Evolutionary conservation across 768 basidiomycete genomes (phyloP).

Genomic region (Rhodotorula babjevae): DNA sequence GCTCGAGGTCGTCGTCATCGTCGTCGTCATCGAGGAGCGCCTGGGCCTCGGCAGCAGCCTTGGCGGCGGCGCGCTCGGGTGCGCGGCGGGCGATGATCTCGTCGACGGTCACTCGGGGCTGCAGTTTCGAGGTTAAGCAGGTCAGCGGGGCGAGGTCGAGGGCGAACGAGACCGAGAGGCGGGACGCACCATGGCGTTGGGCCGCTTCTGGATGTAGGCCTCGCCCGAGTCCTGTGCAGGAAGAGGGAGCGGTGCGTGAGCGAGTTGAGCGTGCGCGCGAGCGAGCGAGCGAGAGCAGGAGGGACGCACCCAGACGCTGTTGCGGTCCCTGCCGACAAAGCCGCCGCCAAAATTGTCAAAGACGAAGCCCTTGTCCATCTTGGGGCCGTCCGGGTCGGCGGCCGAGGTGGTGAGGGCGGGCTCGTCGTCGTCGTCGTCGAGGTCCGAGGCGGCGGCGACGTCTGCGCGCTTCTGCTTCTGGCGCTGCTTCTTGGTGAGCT

Average conservation of each 20-base stretch:
- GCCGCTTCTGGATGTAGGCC: constrained; percentile 29
- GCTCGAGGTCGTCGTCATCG: constrained; percentile 10
- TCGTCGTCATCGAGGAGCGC: constrained; percentile 24
- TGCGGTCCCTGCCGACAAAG: constrained; percentile 28
- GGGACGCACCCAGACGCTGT: constrained; percentile 39
- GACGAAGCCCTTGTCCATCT: constrained; percentile 34
- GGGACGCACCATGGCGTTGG: constrained; percentile 30
- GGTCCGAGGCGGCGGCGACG: background rate
- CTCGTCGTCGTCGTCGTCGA: constrained; percentile 6
- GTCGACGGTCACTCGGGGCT: constrained; percentile 39
- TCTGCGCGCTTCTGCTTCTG: constrained; percentile 16
- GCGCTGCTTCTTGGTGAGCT: constrained; percentile 8
- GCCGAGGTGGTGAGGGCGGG: background rate
- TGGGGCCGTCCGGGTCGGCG: constrained; percentile 1
- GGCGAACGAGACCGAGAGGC: background rate
- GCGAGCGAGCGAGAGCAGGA: too few species aligned
- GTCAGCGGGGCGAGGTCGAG: background rate
- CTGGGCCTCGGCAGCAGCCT: constrained; percentile 1
- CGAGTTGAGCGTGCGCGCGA: background rate
- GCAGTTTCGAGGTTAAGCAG: background rate
- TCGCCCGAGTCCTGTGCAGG: constrained; percentile 31
- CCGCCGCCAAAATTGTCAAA: constrained; percentile 43
- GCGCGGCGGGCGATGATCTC: constrained; percentile 40
- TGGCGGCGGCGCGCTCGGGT: constrained; percentile 20
- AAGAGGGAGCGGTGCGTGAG: too few species aligned